These are phyloP conservation scores for Trametopsis cervina DNA, from an alignment of 768 basidiomycete species.

Conservation along the genomic window DNA sequence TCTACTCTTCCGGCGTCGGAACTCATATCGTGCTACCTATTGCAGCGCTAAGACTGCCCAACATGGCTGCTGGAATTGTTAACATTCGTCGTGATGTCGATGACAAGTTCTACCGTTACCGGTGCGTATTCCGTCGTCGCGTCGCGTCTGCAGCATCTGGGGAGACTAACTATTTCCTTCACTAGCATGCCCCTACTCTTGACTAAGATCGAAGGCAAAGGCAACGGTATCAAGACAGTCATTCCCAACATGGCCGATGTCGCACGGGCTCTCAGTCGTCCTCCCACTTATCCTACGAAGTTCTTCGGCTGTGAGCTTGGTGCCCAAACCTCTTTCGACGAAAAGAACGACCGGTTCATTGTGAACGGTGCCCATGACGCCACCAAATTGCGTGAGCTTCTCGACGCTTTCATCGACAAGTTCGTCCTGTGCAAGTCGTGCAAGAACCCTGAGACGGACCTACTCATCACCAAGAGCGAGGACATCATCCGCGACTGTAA, in stretches of 20 bases:
- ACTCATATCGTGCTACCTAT: constrained; percentile 4
- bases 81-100: constrained; percentile 96
- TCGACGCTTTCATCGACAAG: constrained; percentile 97
- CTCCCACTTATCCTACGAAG: constrained; percentile 95
- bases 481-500: constrained; percentile 96
- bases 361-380: constrained; percentile 97
- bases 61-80: constrained; percentile 81
- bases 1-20: not conserved
- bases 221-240: constrained; percentile 99
- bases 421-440: constrained; percentile 95
- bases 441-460: constrained; percentile 99
- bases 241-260: constrained; percentile 98
- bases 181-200: constrained; percentile 89
- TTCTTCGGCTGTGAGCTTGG: constrained; percentile 99
- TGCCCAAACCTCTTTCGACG: constrained; percentile 93
- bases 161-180: constrained; percentile 12
- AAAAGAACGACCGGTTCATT: constrained; percentile 96
- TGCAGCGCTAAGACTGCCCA: constrained; percentile 66
- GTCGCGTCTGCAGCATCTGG: not conserved
- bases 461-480: constrained; percentile 84
- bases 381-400: constrained; percentile 84
- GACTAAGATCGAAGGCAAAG: constrained; percentile 98
- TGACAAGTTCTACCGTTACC: constrained; percentile 95
- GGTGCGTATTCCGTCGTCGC: constrained; percentile 34
- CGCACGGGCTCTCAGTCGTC: constrained; percentile 89